Base-by-base conservation (phyloP, 2,329 filamentous ascomycete genomes). In the Xylaria sp. region DNA sequence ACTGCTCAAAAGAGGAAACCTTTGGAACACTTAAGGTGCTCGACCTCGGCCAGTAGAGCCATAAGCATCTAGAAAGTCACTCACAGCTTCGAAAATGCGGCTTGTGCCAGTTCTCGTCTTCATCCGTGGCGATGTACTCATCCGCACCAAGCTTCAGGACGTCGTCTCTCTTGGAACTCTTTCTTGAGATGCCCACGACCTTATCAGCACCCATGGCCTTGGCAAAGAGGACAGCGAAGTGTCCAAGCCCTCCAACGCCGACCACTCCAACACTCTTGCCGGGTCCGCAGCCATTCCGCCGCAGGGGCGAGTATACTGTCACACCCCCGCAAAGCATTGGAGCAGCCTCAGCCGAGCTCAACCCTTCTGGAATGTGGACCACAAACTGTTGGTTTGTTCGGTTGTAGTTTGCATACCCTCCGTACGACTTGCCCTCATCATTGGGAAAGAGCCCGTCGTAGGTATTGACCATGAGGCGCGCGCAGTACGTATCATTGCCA, bases 301-400 rank as follows among this genome's bases (percentile, higher is more conserved):
- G 84, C 64, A 94, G 78, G 0, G 91, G 91, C 4, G 84, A 83
- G 76, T 86, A 94, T 3, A 90, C 84, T 0, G 91, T 93, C 34
- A 93, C 85, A 13, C 91, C 91, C 31, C 85, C 91, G 75, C 91
- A 93, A 34, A 93, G 81, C 87, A 93, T 89, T 2, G 91, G 90
- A 8, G 91, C 84, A 2, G 83, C 82, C 25, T 79, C 74, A 18
- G 81, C 81, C 10, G 79, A 80, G 61, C 77, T 74, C 41, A 86
- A 69, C 6, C 75, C 78, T 37, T 84, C 82, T 3, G 83, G 83
- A 55, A 86, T 84, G 65, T 82, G 81, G 72, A 85, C 74, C 25
- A 80, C 82, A 72, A 91, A 92, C 62, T 76, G 75, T 44, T 76
- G 74, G 20, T 79, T 78, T 2, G 76, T 72, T 51, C 80, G 80